phyloP scores from a whole-genome alignment of 2,329 filamentous ascomycete genomes.

The Ophiostoma novo-ulmi region DNA sequence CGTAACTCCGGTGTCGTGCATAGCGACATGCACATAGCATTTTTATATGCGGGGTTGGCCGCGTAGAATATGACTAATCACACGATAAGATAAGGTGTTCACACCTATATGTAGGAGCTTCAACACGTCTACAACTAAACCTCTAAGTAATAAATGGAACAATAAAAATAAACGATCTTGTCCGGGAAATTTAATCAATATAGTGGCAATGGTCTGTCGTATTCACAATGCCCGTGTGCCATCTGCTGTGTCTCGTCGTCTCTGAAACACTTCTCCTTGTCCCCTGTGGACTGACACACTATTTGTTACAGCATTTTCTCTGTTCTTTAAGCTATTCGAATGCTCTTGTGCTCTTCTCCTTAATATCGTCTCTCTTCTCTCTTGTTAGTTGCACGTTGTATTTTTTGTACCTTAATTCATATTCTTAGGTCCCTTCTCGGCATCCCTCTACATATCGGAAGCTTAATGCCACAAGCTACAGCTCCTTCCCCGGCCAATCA shows the following conservation, averaged over 20 bases:
- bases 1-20: slow-evolving; percentile 24
- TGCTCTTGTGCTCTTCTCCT: neutral
- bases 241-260: neutral
- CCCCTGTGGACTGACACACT: neutral
- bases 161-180: neutral
- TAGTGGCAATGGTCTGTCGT: neutral
- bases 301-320: neutral
- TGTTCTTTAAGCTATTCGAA: neutral
- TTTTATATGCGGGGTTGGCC: neutral
- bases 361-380: neutral
- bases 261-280: neutral
- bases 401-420: neutral
- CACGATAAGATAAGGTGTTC: neutral
- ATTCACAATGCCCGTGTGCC: neutral
- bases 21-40: neutral
- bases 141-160: neutral
- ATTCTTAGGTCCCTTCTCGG: neutral
- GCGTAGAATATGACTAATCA: neutral
- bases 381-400: neutral
- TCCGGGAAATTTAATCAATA: no score
- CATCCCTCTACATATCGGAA: neutral
- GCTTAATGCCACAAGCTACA: neutral
- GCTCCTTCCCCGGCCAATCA: slow-evolving; percentile 21
- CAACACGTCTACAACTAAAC: neutral
- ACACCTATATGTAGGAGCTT: neutral